Base-by-base conservation (phyloP, 768 basidiomycete genomes). In the Cantharellus anzutake region DNA sequence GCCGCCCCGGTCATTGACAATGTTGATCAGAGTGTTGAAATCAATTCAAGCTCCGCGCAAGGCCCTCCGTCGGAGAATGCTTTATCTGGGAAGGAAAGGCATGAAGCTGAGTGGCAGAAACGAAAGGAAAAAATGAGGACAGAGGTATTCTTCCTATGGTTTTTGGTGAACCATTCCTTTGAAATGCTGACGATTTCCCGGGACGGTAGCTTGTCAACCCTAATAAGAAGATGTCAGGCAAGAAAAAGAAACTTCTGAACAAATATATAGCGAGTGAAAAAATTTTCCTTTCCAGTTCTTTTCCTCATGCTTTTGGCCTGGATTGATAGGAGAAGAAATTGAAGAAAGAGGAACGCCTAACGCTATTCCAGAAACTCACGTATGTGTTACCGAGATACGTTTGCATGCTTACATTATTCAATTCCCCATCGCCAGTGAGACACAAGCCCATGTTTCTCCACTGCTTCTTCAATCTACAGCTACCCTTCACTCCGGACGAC, bases 181-280 rank as follows among this genome's bases (percentile, higher is more conserved):
- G 34, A 40, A 44, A 20, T 50, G 1, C 35, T 44, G 4, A 63
- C 7, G 2, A 11, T 7, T 58, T 2, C 4, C 16, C 3, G 16
- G 52, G 3, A 34, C 64, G 64, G 59, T 65, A 16, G 41, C 20
- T 61, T 2, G 63, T 51, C 3, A 42, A 40, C 16, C 42, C 80
- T 4, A 78, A 84, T 51, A 79, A 78, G 2, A 86, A 84, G 67
- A 82, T 87, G 75, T 84, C 79, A 51, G 78, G 73, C 60, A 92
- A 92, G 73, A 93, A 89, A 73, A 83, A 81, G 73, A 92, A 86
- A 69, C 74, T 88, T 58, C 72, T 98, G 3, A 93, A 97, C 63
- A 88, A 88, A 63, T 98, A 91, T 66, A 92, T 97, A 65, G 90
- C 89, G 60, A 66, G 83, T 71, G 50, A 42, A 20, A 53, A 29